phyloP scores from a whole-genome alignment of 2,329 filamentous ascomycete species.

The Fusarium succisae region DNA sequence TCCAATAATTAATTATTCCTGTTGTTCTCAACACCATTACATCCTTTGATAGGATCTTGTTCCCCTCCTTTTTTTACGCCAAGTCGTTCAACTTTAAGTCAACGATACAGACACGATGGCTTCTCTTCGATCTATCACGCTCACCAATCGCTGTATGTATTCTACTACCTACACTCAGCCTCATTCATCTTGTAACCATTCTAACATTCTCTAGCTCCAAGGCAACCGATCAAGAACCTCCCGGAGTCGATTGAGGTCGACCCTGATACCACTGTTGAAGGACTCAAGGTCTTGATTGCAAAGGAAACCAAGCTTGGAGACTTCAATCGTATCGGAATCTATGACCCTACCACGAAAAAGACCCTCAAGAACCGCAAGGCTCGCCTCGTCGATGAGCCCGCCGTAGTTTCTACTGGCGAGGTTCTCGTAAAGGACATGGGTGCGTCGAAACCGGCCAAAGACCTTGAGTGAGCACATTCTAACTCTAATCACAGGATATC shows the following conservation, averaged over 20 bases:
- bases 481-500: constrained; percentile 68
- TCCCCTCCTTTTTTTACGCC: neutral
- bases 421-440: constrained; percentile 94
- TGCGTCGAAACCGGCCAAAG: constrained; percentile 53
- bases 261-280: constrained; percentile 64
- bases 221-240: constrained; percentile 64
- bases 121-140: constrained; percentile 51
- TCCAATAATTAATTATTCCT: constrained; percentile 13
- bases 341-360: constrained; percentile 68
- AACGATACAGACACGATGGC: constrained; percentile 41
- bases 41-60: constrained; percentile 2
- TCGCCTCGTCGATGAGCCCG: constrained; percentile 58
- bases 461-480: neutral
- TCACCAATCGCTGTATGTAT: constrained; percentile 53
- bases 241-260: constrained; percentile 61
- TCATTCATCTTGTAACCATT: neutral
- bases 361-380: constrained; percentile 70
- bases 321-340: constrained; percentile 70
- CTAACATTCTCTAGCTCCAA: constrained; percentile 50
- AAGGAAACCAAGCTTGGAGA: constrained; percentile 61
- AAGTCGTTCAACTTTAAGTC: constrained; percentile 3
- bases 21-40: constrained; percentile 23
- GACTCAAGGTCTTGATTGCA: constrained; percentile 66
- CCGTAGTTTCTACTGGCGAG: constrained; percentile 60
- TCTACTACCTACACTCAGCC: neutral